Percentiles rank a stretch among this genome's conserved stretches.
phyloP scores from a whole-genome alignment of 2,329 filamentous ascomycete genomes.

The Onygenales sp. region DNA sequence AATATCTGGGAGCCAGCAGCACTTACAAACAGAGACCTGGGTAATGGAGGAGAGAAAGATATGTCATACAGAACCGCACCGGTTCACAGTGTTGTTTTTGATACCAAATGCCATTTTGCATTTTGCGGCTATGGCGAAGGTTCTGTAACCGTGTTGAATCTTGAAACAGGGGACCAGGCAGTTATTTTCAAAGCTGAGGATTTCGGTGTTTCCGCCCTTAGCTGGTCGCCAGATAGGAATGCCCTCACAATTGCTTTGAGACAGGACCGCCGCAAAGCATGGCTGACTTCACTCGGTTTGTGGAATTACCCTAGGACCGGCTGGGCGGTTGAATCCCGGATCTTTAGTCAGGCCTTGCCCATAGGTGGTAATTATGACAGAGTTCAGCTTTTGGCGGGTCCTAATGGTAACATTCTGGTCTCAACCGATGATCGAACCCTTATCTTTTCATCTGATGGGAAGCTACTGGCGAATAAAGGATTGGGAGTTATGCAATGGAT shows the following conservation, averaged over 20 bases:
- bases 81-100: constrained; percentile 21
- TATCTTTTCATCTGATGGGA: constrained; percentile 19
- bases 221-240: constrained; percentile 16
- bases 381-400: constrained; percentile 15
- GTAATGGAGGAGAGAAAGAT: constrained; percentile 19
- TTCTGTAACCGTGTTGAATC: constrained; percentile 22
- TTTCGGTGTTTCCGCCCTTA: constrained; percentile 18
- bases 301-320: too few relatives aligned
- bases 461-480: constrained; percentile 10
- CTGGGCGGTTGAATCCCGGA: too few relatives aligned
- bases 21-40: constrained; percentile 3
- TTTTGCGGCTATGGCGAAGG: constrained; percentile 32
- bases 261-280: constrained; percentile 15
- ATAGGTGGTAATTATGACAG: not conserved
- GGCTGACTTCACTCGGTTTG: not conserved
- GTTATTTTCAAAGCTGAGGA: constrained; percentile 22
- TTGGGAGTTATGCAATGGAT: constrained; percentile 15
- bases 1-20: constrained; percentile 28
- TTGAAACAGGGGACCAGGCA: constrained; percentile 15
- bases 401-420: constrained; percentile 21
- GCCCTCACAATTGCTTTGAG: constrained; percentile 21
- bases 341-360: constrained; percentile 1
- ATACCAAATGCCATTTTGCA: constrained; percentile 16
- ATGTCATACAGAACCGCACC: not conserved
- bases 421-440: constrained; percentile 24